Evolutionary conservation across 495 filamentous ascomycete species (phyloP), one percentile per base, ranked within the genome.

Genomic region (Aspergillus sparsus): DNA sequence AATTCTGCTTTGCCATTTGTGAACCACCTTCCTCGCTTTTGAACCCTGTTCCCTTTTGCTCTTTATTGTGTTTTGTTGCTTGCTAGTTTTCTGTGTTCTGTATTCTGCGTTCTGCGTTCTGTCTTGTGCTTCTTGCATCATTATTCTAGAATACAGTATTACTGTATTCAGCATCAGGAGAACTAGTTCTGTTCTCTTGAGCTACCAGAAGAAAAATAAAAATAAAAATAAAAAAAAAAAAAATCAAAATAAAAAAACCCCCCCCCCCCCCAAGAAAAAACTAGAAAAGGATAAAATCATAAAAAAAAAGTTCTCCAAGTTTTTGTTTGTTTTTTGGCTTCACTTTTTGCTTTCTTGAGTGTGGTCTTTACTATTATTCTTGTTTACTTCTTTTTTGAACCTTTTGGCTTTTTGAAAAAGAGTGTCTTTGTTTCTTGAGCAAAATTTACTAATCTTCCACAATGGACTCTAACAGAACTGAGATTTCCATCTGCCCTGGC

Each of bases 201-300:
- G 33, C 18, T 18, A 54, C 18, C 2, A 54, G 31, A 18, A 41
- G 10, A 18, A 60, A 55, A 55, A 34, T 2, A 31, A 35, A 18
- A 47, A 56, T 46, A 45, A 56, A 33, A 46, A 46, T 7, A 46
- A 46, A 46, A 21, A 50, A 50, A 51, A 51, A 51, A 51, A 32
- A 13, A 6, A 5, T 27, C 4, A 15, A 15, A 47, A 47, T 15
- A 16, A 47, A 21, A 47, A 16, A 53, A 53, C n/a, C n/a, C n/a
- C n/a, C n/a, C n/a, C n/a, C n/a, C n/a, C n/a, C n/a, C n/a, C n/a
- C n/a, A n/a, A 53, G 2, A 36, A 53, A 36, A 53, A 35, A 35
- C 6, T 36, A 42, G 42, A 21, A 42, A 41, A 39, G 6, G 21
- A 9, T 15, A 16, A 39, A 41, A 27, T 41, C 21, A 7, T 21